These are phyloP conservation scores for Colletotrichum truncatum DNA, from an alignment of 2,329 filamentous ascomycete genomes.

Conservation along the genomic window DNA sequence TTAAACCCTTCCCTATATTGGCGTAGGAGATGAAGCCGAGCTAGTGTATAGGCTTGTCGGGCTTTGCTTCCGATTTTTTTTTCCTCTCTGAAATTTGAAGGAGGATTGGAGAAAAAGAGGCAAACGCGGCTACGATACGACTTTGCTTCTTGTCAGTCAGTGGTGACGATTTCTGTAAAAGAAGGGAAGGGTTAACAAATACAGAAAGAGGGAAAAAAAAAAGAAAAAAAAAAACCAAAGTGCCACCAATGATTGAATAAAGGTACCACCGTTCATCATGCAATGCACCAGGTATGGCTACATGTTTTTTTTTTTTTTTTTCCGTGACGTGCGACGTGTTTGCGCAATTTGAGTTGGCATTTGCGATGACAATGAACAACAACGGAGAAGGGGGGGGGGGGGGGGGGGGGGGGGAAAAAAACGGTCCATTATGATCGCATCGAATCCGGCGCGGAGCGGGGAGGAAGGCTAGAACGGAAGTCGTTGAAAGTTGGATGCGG, in stretches of 20 bases:
- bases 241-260: too few species aligned
- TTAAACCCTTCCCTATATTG: conserved; percentile 23
- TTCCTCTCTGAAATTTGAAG: conserved; percentile 19
- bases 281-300: too few species aligned
- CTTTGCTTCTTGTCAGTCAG: conserved; percentile 20
- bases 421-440: too few species aligned
- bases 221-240: background rate
- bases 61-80: conserved; percentile 13
- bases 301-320: too few species aligned
- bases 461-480: conserved; percentile 6
- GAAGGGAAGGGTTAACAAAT: too few species aligned
- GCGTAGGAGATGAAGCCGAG: conserved; percentile 1
- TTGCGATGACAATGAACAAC: background rate
- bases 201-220: too few species aligned
- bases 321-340: background rate
- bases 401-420: too few species aligned
- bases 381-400: too few species aligned
- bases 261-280: too few species aligned
- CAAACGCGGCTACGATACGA: conserved; percentile 22
- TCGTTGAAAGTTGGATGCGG: conserved; percentile 22
- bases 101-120: background rate
- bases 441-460: conserved; percentile 11
- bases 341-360: background rate
- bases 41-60: background rate
- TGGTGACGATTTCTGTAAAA: conserved; percentile 11